These are phyloP conservation scores for Leucaena leucocephala DNA, from an alignment of 306 rosid species.

Conservation along the genomic window DNA sequence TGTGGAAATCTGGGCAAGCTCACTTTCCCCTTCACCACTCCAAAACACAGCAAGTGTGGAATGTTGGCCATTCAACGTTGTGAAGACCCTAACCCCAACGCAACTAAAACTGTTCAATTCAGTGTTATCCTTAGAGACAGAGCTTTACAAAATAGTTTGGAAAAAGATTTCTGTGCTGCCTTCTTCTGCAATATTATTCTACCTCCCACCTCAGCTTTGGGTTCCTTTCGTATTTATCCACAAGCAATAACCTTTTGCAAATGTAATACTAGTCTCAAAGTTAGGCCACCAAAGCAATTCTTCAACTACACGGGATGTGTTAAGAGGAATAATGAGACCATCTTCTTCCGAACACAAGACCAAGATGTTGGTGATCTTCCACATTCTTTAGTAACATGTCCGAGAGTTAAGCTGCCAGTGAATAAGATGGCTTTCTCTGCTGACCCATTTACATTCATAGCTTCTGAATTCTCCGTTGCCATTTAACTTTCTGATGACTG, in stretches of 20 bases:
- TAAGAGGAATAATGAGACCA: neutral
- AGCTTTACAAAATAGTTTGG: neutral
- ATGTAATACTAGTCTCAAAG: constrained; percentile 2
- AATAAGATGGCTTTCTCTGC: neutral
- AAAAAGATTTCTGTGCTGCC: neutral
- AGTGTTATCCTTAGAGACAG: constrained; percentile 11
- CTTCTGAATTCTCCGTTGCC: constrained; percentile 8
- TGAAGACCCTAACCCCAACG: neutral
- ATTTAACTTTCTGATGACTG: constrained; percentile 15
- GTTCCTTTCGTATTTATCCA: neutral
- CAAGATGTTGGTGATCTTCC: neutral
- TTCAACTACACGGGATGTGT: neutral
- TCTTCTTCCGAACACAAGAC: constrained; percentile 20
- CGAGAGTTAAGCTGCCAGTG: constrained; percentile 35
- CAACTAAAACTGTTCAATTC: neutral
- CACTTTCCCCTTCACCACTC: constrained; percentile 22
- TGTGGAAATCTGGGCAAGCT: constrained; percentile 36
- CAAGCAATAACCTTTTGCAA: neutral
- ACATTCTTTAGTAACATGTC: constrained; percentile 10
- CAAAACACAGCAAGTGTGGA: constrained; percentile 30
- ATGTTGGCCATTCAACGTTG: constrained; percentile 30
- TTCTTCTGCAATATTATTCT: neutral
- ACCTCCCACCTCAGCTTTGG: constrained; percentile 30
- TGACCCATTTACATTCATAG: constrained; percentile 6
- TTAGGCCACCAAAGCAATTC: neutral